phyloP scores from a whole-genome alignment of 768 basidiomycete species.

The Russula lepida region DNA sequence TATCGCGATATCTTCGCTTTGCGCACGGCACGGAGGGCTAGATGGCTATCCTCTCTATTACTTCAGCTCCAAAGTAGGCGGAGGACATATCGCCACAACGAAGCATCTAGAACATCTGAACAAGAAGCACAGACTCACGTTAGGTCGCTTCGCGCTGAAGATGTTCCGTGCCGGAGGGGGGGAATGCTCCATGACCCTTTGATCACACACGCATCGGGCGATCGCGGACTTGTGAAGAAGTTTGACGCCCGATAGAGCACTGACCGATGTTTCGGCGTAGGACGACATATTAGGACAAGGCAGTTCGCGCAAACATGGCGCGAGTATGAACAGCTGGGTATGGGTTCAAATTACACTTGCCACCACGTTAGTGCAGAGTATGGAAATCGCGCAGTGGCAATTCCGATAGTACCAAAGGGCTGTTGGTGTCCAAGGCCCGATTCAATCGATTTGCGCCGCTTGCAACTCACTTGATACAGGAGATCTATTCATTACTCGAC shows the following conservation, averaged over 20 bases:
- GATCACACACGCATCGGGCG: neutral
- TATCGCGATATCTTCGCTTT: neutral
- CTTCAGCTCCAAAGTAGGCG: neutral
- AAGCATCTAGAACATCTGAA: neutral
- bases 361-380: neutral
- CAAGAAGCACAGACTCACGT: neutral
- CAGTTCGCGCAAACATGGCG: neutral
- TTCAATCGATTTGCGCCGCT: neutral
- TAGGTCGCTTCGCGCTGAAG: neutral
- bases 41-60: neutral
- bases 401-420: neutral
- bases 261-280: neutral
- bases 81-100: neutral
- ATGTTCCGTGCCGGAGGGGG: neutral
- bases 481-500: neutral
- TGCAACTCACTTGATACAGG: neutral
- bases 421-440: neutral
- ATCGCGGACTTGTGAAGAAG: neutral
- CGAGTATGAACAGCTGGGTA: neutral
- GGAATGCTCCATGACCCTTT: neutral
- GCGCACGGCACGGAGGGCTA: neutral
- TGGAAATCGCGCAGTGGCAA: neutral
- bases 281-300: neutral
- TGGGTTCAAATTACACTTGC: neutral
- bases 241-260: neutral